phyloP scores from a whole-genome alignment of 768 basidiomycete species.

The Lactarius hatsudake region DNA sequence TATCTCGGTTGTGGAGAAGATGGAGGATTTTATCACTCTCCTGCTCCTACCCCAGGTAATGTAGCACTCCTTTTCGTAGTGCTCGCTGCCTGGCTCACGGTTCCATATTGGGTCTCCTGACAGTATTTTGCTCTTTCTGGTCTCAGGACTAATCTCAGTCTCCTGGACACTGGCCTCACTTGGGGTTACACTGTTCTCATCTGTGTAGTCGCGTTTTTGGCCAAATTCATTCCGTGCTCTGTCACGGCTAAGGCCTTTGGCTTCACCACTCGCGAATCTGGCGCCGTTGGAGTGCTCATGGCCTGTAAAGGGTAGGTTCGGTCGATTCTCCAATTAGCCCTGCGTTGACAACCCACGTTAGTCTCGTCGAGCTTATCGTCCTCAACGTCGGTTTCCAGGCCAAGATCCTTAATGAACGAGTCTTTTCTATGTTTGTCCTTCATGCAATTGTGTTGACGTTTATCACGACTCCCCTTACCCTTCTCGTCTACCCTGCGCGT shows the following conservation, averaged over 20 bases:
- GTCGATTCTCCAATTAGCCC: neutral
- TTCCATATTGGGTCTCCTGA: conserved; percentile 22
- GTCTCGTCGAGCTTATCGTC: conserved; percentile 84
- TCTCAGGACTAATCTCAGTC: conserved; percentile 73
- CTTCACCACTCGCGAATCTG: conserved; percentile 73
- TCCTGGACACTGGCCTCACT: conserved; percentile 68
- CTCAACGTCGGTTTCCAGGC: conserved; percentile 83
- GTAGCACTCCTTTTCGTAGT: conserved; percentile 2
- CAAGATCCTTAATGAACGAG: conserved; percentile 55
- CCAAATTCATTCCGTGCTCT: conserved; percentile 76
- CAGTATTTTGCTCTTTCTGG: conserved; percentile 83
- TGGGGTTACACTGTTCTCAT: conserved; percentile 84
- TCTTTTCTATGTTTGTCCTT: conserved; percentile 90
- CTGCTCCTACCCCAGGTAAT: conserved; percentile 74
- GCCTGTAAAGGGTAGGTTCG: conserved; percentile 75
- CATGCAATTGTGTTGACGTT: conserved; percentile 75
- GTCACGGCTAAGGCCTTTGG: conserved; percentile 55
- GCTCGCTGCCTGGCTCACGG: conserved; percentile 1
- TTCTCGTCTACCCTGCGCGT: conserved; percentile 70
- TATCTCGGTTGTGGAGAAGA: conserved; percentile 75
- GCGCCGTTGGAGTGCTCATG: conserved; percentile 86
- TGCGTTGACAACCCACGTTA: conserved; percentile 29
- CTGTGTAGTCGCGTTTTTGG: conserved; percentile 68
- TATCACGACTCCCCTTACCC: conserved; percentile 80
- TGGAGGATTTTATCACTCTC: conserved; percentile 83